Evolutionary conservation across 163 green algal genomes (phyloP), one percentile per base, ranked within the genome.

Genomic region (Trebouxia gelatinosa): DNA sequence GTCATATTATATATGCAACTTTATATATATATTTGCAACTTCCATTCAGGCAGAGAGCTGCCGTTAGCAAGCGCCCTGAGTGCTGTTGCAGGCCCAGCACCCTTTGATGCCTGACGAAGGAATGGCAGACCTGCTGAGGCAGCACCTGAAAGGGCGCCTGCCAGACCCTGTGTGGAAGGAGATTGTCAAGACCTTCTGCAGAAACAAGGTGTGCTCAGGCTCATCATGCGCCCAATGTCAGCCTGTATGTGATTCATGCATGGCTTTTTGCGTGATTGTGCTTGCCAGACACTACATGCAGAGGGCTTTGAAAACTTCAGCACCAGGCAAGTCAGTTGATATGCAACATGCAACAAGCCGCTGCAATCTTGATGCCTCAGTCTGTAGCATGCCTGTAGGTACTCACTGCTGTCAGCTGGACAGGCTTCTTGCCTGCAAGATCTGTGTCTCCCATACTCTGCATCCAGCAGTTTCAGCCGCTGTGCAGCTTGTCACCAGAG

Each of bases 151-250:
- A 34, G 50, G 71, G 5, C 17, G 4, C 34, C 71, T 78, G 46
- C 50, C 71, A 35, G 50, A 78, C 13, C 19, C 23, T 11, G 21
- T 78, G 5, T 78, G 71, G 71, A 51, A 43, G 50, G 71, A 68
- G 21, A 26, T 78, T 21, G 48, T 78, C 21, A 32, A 67, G 32
- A 54, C 34, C 29, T 51, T 67, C 32, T 78, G 50, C 50, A 65
- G 48, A 48, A 17, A 17, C 50, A 68, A 78, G 71, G 71, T 78
- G 51, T 19, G 21, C 16, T 16, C 32, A 32, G 58, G 11, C n/a
- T 17, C 17, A 21, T 7, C 2, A n/a, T 50, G 32, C 32, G 19
- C 34, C 16, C 16, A 43, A 29, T 28, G 31, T 5, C 64, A 29
- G 29, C 17, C n/a, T 23, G 43, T 13, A 9, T 23, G 43, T 54